Evolutionary conservation across 2,329 filamentous ascomycete genomes (phyloP).

Genomic region (Atkinsonella texensis): DNA sequence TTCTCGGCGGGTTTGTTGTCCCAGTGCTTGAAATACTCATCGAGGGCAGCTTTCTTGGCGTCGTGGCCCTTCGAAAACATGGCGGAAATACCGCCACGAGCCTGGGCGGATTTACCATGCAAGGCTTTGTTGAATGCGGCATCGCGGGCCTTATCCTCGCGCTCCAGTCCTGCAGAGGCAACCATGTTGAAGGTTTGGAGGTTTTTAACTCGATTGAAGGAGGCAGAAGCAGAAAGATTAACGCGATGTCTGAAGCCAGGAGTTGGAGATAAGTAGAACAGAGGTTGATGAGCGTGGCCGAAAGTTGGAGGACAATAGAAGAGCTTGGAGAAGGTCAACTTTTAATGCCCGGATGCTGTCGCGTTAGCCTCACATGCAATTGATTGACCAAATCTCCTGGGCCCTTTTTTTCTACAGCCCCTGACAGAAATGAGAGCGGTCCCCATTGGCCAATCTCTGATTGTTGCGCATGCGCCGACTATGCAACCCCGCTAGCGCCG

Average conservation of each 20-base stretch:
- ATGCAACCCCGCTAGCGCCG: not conserved
- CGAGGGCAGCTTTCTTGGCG: constrained; percentile 70
- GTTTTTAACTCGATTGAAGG: not conserved
- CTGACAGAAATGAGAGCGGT: constrained; percentile 3
- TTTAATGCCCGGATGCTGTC: constrained; percentile 3
- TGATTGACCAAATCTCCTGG: constrained; percentile 1
- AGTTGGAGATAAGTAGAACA: constrained; percentile 3
- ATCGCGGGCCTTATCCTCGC: constrained; percentile 75
- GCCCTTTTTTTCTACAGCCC: constrained; percentile 4
- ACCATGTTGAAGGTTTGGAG: constrained; percentile 28
- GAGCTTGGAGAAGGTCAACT: not conserved
- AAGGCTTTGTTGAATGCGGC: constrained; percentile 82
- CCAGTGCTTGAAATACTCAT: constrained; percentile 96
- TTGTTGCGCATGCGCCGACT: not conserved
- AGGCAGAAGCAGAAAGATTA: constrained; percentile 7
- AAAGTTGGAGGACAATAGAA: not conserved
- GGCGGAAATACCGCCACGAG: constrained; percentile 62
- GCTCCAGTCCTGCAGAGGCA: constrained; percentile 48
- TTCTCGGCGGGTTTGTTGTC: constrained; percentile 68
- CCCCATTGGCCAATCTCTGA: constrained; percentile 8
- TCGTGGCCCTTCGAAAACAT: constrained; percentile 70
- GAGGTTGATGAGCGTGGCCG: not conserved
- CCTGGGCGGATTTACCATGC: constrained; percentile 61
- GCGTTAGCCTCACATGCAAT: constrained; percentile 2
- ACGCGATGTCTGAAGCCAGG: too few species aligned